Evolutionary conservation across 192 early-diverging fungal genomes (phyloP).

Genomic region (Podila horticola): DNA sequence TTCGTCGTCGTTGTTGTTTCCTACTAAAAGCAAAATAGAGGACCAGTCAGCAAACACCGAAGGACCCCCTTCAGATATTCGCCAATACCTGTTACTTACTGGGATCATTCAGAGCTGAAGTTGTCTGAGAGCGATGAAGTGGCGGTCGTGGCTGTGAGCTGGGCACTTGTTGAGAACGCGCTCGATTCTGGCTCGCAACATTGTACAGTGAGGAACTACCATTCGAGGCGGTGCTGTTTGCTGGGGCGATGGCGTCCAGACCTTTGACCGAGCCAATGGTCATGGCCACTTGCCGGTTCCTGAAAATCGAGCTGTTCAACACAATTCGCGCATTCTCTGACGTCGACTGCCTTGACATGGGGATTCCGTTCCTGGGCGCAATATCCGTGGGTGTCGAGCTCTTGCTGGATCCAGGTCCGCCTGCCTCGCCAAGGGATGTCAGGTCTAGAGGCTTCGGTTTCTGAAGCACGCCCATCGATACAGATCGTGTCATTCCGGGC

Average conservation of each 20-base stretch:
- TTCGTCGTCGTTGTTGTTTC: neutral
- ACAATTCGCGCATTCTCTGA: conserved; percentile 32
- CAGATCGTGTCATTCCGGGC: conserved; percentile 14
- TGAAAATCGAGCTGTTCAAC: conserved; percentile 36
- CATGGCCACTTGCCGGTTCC: conserved; percentile 41
- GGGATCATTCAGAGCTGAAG: neutral
- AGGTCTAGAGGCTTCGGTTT: conserved; percentile 25
- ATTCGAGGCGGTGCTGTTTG: neutral
- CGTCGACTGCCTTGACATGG: conserved; percentile 18
- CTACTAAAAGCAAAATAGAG: neutral
- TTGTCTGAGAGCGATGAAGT: neutral
- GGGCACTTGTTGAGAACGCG: neutral
- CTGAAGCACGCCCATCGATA: conserved; percentile 39
- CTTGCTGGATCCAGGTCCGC: neutral
- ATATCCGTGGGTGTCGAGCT: neutral
- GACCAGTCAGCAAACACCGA: neutral
- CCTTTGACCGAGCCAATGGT: conserved; percentile 25
- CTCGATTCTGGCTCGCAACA: neutral
- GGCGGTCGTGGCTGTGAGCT: neutral
- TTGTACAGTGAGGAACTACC: neutral
- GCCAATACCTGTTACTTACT: neutral
- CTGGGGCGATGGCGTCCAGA: neutral
- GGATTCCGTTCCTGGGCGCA: conserved; percentile 13
- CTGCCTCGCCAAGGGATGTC: neutral
- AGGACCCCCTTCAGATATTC: neutral